Evolutionary conservation across 1,284 basidiomycete species (phyloP), one percentile per base, ranked within the genome.

Genomic region (Nidula niveotomentosa): DNA sequence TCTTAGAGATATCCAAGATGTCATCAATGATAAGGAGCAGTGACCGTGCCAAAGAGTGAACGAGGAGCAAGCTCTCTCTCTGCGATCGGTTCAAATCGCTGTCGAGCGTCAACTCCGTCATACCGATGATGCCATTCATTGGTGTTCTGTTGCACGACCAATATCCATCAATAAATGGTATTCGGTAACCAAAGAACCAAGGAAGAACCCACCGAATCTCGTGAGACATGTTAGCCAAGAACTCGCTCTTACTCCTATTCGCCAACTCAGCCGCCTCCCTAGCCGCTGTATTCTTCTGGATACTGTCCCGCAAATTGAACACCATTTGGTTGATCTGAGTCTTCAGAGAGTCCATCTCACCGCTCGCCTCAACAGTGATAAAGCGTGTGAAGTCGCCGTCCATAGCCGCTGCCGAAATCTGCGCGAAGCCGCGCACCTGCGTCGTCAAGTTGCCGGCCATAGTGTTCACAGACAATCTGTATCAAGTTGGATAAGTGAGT

Each of bases 271-370:
- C 97, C 0, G 96, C 95, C 71, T 98, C 96, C 71, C 96, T 86
- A 6, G 97, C 97, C 36, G 93, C 93, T 1, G 96, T 99, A 70
- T 99, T 99, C 86, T 96, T 98, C 81, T 99, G 97, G 58, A 99
- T 97, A 62, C 87, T 90, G 71, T 99, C 96, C 51, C 97, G 84
- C 70, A 99, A 83, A 69, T 96, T 96, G 79, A 95, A 98, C 57
- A 99, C 94, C 96, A 98, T 98, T 73, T 97, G 94, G 69, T 97
- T 96, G 78, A 97, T 97, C 77, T 98, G 97, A 5, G 94, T 98
- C 83, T 99, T 99, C 75, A 99, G 84, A 58, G 93, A 96, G 76
- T 99, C 96, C 97, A 99, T 98, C 74, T 99, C 97, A 54, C 97
- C 97, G 55, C 88, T 91, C 0, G 96, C 97, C 68, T 99, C 96